Base-by-base conservation (phyloP, 2,329 filamentous ascomycete genomes). In the Aschersonia sp. region DNA sequence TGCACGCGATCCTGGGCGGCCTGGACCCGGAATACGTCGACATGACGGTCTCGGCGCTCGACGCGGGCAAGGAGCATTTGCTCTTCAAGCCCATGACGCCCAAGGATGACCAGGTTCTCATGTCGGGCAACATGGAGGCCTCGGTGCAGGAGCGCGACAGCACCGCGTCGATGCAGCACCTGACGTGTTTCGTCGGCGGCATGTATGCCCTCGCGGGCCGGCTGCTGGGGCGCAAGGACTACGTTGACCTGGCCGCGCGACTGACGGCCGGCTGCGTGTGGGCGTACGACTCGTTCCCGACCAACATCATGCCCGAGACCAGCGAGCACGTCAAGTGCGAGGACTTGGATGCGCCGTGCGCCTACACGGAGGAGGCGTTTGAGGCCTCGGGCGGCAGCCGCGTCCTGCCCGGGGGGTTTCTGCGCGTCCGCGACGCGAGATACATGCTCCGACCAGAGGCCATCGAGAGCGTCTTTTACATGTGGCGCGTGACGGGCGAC, bases 161-260 rank as follows among this genome's bases (percentile, higher is more conserved):
- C 12, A 53, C 54, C 7, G 51, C 58, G 29, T 60, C 66, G 49
- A 65, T 64, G 59, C 60, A 81, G 49, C 84, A 87, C 58, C 66
- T 86, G 2, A 73, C 74, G 4, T 88, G 83, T 61, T 88, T 85
- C 57, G 68, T 76, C 4, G 83, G 83, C 6, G 84, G 82, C 8
- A 80, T 83, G 68, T 80, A 84, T 43, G 83, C 70, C 1, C 71
- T 88, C 37, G 80, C 76, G 1, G 78, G 82, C 1, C 76, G 73
- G 50, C 66, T 87, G 30, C 76, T 84, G 49, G 59, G 64, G 1
- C 62, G 65, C 14, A 58, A 62, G 4, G 66, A 73, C 55, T 66
- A 74, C 51, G 59, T 77, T 46, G 60, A 66, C 43, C 57, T 71
- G 12, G 74, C 66, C n/a, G 62, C 63, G 7, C 67, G 67, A 42